Base-by-base conservation (phyloP, 2,329 filamentous ascomycete species). In the Aspergillus pseudoglaucus region DNA sequence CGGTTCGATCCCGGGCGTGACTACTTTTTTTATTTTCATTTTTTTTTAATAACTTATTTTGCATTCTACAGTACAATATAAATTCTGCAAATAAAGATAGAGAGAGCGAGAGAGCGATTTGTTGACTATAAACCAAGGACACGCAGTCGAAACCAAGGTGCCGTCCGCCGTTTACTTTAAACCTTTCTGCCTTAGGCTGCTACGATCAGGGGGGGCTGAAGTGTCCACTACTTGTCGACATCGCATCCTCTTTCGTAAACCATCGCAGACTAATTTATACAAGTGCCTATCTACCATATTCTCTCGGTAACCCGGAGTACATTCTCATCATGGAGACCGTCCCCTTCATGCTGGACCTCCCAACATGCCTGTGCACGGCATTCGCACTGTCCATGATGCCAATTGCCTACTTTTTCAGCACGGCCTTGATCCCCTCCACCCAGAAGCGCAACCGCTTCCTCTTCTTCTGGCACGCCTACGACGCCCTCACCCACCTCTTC, bases 391-490 rank as follows among this genome's bases (percentile, higher is more conserved):
- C 71, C 2, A 73, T 83, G 42, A 76, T 83, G 58, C 70, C 71
- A 20, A 64, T 72, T 46, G 79, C 80, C 42, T 79, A 78, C 61
- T 23, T 70, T 25, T 66, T 74, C 45, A 78, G 77, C 38, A 59
- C 69, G 15, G 59, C 61, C 38, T 63, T 78, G 8, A 74, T 86
- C 22, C 80, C 84, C 3, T 63, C 70, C 15, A 61, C 74, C 1
- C 74, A 82, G 9, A 70, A 79, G 1, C 64, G 72, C 33, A 79
- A 82, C 47, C 88, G 90, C 52, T 73, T 87, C 64, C 83, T 96
- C 55, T 95, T 95, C 77, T 80, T 94, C 71, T 96, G 91, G 91
- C 90, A 96, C 73, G 79, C 88, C 33, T 94, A 95, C 72, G 90
- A 96, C 68, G 88, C 88, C 27, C 79, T 96, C 39, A 91, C 90